Base-by-base conservation (phyloP, 306 rosid species). In the Echinosophora koreensis region DNA sequence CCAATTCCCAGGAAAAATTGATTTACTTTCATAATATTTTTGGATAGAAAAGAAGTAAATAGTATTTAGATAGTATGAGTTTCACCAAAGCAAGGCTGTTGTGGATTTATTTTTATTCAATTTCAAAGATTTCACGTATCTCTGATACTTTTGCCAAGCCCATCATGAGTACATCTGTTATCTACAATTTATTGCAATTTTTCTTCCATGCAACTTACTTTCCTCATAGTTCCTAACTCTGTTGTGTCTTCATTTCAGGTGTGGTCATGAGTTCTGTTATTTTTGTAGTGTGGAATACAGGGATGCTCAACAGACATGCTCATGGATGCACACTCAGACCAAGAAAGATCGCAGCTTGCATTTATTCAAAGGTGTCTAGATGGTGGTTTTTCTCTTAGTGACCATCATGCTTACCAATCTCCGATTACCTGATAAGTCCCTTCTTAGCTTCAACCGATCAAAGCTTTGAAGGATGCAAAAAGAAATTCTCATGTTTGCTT, bases 261-360 rank as follows among this genome's bases (percentile, higher is more conserved):
- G 97, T 64, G 92, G 89, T 52, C 92, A 95, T 15, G 95, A 92
- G 86, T 92, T 95, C 76, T 95, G 98, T 80, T 92, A 90, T 82
- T 88, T 91, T 41, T 95, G 98, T 60, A 97, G 95, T 16, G 92
- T 87, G 0, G 97, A 95, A 80, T 95, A 89, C 39, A 71, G 85
- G 50, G 84, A 87, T 0, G 80, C 91, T 65, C 91, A 83, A 74
- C 97, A 95, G 88, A 81, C 91, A 2, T 87, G 97, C 71, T 87
- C 80, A 86, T 71, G 86, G 98, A 92, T 11, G 92, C 97, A 3
- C 92, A 92, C 91, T 90, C 98, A 0, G 98, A 95, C 68, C 98
- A 95, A 88, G 98, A 95, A 74, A 74, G 91, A 16, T 95, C 98
- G 0, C 98, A 95, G 79, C 86, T 95, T 14, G 96, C 90, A 1